Percentiles rank a stretch among this genome's conserved stretches.
Evolutionary conservation across 2,329 filamentous ascomycete genomes (phyloP).

Genomic region (Zasmidium cellare): DNA sequence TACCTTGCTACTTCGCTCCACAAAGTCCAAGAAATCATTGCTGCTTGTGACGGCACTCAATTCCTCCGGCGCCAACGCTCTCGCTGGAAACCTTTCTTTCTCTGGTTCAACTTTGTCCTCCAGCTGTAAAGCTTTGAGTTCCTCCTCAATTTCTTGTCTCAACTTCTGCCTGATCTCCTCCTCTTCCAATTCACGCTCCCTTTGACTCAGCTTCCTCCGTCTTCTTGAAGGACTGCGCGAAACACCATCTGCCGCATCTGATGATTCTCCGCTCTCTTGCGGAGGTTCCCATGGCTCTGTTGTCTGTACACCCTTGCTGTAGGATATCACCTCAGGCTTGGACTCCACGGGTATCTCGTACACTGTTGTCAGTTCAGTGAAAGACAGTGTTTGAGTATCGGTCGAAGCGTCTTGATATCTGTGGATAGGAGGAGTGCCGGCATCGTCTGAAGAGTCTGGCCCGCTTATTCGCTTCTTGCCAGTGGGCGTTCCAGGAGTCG

Average conservation of each 20-base stretch:
- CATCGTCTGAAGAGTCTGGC: slow-evolving; percentile 22
- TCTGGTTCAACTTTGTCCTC: slow-evolving; percentile 47
- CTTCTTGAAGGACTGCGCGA: slow-evolving; percentile 54
- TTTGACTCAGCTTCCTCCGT: slow-evolving; percentile 72
- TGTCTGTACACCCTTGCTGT: slow-evolving; percentile 96
- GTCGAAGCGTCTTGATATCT: slow-evolving; percentile 39
- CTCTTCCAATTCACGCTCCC: slow-evolving; percentile 73
- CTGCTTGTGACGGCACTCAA: slow-evolving; percentile 87
- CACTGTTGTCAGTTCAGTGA: slow-evolving; percentile 71
- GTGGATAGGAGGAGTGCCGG: slow-evolving; percentile 30
- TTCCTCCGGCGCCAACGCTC: slow-evolving; percentile 80
- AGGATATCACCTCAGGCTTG: slow-evolving; percentile 79
- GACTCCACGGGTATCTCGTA: slow-evolving; percentile 73
- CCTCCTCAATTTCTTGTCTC: slow-evolving; percentile 87
- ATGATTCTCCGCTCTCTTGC: slow-evolving; percentile 55
- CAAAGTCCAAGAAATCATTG: slow-evolving; percentile 90
- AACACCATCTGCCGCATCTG: slow-evolving; percentile 60
- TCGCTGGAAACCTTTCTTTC: slow-evolving; percentile 58
- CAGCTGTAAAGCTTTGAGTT: slow-evolving; percentile 70
- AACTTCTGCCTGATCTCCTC: slow-evolving; percentile 86
- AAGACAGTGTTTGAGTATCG: slow-evolving; percentile 69
- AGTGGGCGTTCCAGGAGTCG: slow-evolving; percentile 28
- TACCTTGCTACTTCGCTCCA: slow-evolving; percentile 94
- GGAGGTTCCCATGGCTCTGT: slow-evolving; percentile 64
- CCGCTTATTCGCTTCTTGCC: slow-evolving; percentile 29